Base-by-base conservation (phyloP, 1,139 yeast species). In the Pneumocystis carinii region DNA sequence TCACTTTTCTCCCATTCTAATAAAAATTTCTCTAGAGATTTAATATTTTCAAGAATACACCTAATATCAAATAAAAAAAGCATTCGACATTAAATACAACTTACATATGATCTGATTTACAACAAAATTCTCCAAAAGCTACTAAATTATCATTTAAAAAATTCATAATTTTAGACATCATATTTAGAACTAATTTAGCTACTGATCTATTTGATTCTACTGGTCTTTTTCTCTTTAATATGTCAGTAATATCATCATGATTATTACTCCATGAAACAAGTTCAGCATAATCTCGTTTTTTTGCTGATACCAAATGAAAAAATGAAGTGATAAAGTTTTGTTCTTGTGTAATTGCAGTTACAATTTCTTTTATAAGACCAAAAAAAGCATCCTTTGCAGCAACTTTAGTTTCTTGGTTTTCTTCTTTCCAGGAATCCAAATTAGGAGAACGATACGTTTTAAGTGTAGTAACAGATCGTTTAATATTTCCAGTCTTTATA, bases 251-350 rank as follows among this genome's bases (percentile, higher is more conserved):
- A 74, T 66, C 70, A 77, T 68, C 66, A 69, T 68, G 75, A 73
- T 66, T 67, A 72, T 74, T 39, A 59, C 75, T 74, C 1, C 39
- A 57, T 14, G 74, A 72, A 29, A 85, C 73, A 68, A 77, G 83
- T 10, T 79, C 82, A 7, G 77, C 74, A 67, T 82, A 86, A 41
- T 77, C 77, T 3, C 75, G 67, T 19, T 74, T 75, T 1, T 77
- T 75, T 60, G 78, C 78, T 1, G 83, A 78, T 24, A 84, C 81
- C 62, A 84, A 75, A 67, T 87, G 94, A 75, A 90, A 89, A 64
- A 89, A 78, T 19, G 75, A 75, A 12, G 82, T 82, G 19, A 86
- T 71, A 66, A 88, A 84, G 68, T 81, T 83, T 68, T 87, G 95
- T 61, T 87, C 83, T 14, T 80, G 77, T 14, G 83, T 73, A 24